Conservation (phyloP, 345 rosid species). For the Tarenaya hassleriana region DNA sequence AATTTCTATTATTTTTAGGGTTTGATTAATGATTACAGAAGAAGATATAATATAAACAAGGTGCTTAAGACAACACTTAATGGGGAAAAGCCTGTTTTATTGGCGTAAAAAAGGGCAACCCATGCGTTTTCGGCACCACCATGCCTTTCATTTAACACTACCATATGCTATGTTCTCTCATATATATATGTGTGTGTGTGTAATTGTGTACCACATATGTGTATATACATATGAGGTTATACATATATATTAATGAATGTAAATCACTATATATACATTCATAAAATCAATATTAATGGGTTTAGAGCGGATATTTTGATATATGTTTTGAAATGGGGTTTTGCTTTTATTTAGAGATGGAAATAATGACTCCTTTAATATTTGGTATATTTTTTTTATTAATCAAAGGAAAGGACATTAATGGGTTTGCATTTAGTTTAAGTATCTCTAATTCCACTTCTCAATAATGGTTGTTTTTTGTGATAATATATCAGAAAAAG, state of each 20-base stretch:
- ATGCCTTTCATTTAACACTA: conserved; percentile 16
- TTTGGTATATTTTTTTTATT: too few relatives aligned
- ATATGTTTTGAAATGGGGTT: too few relatives aligned
- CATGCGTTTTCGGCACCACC: conserved; percentile 51
- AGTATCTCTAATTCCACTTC: too few relatives aligned
- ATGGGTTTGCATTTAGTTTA: too few relatives aligned
- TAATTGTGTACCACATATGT: not conserved
- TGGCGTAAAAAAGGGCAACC: conserved; percentile 54
- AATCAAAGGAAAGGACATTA: too few relatives aligned
- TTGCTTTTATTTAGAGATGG: too few relatives aligned
- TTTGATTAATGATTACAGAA: not conserved
- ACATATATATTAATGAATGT: not conserved
- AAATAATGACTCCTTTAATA: too few relatives aligned
- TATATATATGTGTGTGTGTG: not conserved
- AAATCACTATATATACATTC: not conserved
- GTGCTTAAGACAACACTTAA: conserved; percentile 17
- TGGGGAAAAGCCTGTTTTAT: conserved; percentile 53
- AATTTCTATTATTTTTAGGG: not conserved
- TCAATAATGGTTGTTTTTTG: too few relatives aligned
- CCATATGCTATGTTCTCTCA: conserved; percentile 27
- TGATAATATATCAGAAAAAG: too few relatives aligned
- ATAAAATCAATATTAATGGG: too few relatives aligned
- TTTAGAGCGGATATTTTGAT: not conserved
- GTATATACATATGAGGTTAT: too few relatives aligned
- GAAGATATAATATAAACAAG: conserved; percentile 1